Base-by-base conservation (phyloP, 768 basidiomycete genomes). In the Psilocybe tampanensis region DNA sequence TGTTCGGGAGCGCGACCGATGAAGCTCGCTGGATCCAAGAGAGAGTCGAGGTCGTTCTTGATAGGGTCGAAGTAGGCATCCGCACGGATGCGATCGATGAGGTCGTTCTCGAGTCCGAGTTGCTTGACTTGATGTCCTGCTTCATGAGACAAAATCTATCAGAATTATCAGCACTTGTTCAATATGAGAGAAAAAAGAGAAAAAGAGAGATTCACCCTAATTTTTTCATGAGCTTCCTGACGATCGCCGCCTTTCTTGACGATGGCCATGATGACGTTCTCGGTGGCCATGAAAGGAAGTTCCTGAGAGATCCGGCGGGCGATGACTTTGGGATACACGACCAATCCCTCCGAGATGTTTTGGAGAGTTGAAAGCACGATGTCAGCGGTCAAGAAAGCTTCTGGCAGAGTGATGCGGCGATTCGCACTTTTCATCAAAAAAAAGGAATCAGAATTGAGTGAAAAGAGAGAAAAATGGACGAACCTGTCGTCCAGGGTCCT, bases 281-380 rank as follows among this genome's bases (percentile, higher is more conserved):
- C 97, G 1, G 97, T 99, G 3, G 96, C 95, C 97, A 99, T 98
- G 83, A 98, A 98, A 1, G 97, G 97, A 32, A 99, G 82, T 72
- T 99, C 97, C 71, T 98, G 93, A 2, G 86, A 73, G 71, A 99
- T 95, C 34, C 94, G 87, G 41, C 94, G 86, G 9, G 83, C 92
- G 61, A 99, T 98, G 59, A 99, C 96, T 70, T 85, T 89, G 9
- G 97, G 97, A 72, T 98, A 98, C 54, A 99, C 95, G n/a, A 98
- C 95, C n/a, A 99, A 82, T 0, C 96, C 97, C 74, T 98, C 97
- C 2, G 91, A 92, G 66, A 99, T 89, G 72, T 98, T 98, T 69
- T 96, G 95, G 21, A 99, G 80, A 19, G 95, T 98, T 58, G 92
- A 93, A 11, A 98, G 83, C 44, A 98, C 88, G 66, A 98, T 97